Evolutionary conservation across 768 basidiomycete genomes (phyloP), one percentile per base, ranked within the genome.

Genomic region (Russula compacta): DNA sequence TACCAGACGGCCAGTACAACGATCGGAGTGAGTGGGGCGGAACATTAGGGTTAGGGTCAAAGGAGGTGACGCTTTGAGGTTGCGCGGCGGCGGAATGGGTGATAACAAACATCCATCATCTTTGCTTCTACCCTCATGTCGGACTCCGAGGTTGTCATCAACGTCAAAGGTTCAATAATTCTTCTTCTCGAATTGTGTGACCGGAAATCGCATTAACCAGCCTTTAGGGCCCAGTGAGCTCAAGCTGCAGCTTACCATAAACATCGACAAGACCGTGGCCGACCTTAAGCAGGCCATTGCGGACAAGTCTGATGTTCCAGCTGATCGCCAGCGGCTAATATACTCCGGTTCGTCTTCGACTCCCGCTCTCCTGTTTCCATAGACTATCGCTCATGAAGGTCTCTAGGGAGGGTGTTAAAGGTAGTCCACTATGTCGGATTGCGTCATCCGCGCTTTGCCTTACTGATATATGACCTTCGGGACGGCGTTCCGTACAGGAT

Each of bases 221-320:
- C 35, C 7, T 6, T 7, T 60, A 89, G 91, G 94, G 7, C 92
- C 94, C 0, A 90, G 82, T 69, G 95, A 98, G 75, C 79, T 95
- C 75, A 98, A 97, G 78, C 81, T 98, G 38, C 83, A 92, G 70
- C 86, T 98, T 61, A 78, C 83, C 36, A 92, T 98, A 69, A 74
- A 80, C 52, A 79, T 84, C 2, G 84, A 87, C 72, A 92, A 95
- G 78, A 88, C 87, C 1, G 94, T 98, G 29, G 74, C 78, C 51
- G 92, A 98, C 65, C 85, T 99, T 70, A 99, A 99, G 79, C 81
- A 85, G 62, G 85, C 85, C 36, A 91, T 99, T 74, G 88, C 93
- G 8, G 84, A 77, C 33, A 84, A 91, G 75, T 86, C 88, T 2
- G 85, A 93, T 68, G 91, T 95, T 29, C 83, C 85, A 65, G 89